phyloP scores from a whole-genome alignment of 2,329 filamentous ascomycete genomes.

The Sporothrix euskadiensis region DNA sequence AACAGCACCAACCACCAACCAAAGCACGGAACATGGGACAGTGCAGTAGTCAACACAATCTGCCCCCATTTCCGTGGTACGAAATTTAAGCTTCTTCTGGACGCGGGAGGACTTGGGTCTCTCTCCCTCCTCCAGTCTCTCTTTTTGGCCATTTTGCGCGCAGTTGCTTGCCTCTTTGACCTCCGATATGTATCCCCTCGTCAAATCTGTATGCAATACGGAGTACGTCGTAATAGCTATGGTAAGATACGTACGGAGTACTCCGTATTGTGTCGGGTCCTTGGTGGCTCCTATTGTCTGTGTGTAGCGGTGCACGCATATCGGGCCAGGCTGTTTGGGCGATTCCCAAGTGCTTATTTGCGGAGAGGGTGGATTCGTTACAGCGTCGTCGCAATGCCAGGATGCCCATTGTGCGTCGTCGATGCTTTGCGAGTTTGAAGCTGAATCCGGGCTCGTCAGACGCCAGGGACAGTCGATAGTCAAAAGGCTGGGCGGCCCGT shows the following conservation, averaged over 20 bases:
- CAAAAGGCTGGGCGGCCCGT: neutral
- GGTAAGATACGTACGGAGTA: too few relatives aligned
- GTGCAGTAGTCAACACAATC: neutral
- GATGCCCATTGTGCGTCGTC: neutral
- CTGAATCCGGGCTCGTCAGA: neutral
- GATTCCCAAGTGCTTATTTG: constrained; percentile 1
- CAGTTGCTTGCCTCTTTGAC: neutral
- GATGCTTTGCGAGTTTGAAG: constrained; percentile 5
- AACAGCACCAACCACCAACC: neutral
- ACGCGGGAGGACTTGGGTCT: neutral
- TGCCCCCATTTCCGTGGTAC: constrained; percentile 15
- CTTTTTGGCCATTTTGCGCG: neutral
- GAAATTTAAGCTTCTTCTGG: constrained; percentile 25
- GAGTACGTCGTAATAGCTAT: neutral
- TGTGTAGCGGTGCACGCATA: constrained; percentile 15
- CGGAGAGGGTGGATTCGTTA: neutral
- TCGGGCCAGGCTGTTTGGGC: neutral
- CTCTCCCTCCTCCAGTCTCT: neutral
- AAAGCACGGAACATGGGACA: neutral
- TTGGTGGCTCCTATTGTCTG: constrained; percentile 2
- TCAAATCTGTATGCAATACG: neutral
- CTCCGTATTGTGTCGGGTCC: neutral
- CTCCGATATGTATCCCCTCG: neutral
- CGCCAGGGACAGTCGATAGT: neutral
- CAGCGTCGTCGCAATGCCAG: constrained; percentile 9